These are phyloP conservation scores for Calocybe indica DNA, from an alignment of 768 basidiomycete species.

Conservation along the genomic window DNA sequence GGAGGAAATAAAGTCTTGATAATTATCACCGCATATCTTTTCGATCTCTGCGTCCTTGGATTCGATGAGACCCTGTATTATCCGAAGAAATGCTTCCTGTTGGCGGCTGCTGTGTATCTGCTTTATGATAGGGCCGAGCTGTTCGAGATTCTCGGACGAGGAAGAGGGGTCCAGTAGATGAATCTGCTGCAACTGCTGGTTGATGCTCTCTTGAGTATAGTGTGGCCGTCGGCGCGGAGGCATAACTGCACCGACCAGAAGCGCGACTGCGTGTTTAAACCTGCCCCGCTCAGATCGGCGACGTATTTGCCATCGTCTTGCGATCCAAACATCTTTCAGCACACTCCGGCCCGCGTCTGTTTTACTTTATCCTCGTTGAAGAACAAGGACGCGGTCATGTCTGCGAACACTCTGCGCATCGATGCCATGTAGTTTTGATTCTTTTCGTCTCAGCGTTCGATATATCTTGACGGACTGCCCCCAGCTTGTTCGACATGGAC, in stretches of 20 bases:
- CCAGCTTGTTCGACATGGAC: constrained; percentile 78
- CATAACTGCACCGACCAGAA: constrained; percentile 40
- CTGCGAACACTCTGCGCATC: constrained; percentile 25
- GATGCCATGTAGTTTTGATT: constrained; percentile 37
- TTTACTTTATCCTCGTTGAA: background rate
- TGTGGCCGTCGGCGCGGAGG: constrained; percentile 69
- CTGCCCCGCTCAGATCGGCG: constrained; percentile 6
- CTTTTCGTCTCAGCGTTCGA: background rate
- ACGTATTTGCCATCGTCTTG: constrained; percentile 33
- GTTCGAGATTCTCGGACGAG: constrained; percentile 90
- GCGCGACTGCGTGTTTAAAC: constrained; percentile 1
- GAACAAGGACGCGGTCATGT: constrained; percentile 18
- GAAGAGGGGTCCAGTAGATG: constrained; percentile 85
- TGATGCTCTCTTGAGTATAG: constrained; percentile 80
- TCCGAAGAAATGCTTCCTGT: constrained; percentile 85
- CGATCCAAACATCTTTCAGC: constrained; percentile 25
- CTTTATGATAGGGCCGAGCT: constrained; percentile 91
- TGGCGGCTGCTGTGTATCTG: constrained; percentile 84
- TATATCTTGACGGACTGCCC: constrained; percentile 6
- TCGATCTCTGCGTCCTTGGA: constrained; percentile 97
- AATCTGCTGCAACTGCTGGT: constrained; percentile 88
- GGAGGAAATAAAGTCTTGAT: constrained; percentile 96
- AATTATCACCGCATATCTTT: constrained; percentile 91
- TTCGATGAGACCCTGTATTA: constrained; percentile 81
- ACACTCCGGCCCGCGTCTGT: constrained; percentile 1